Conservation (phyloP, 371 early-diverging fungal genomes). For the Lichtheimia hyalospora region DNA sequence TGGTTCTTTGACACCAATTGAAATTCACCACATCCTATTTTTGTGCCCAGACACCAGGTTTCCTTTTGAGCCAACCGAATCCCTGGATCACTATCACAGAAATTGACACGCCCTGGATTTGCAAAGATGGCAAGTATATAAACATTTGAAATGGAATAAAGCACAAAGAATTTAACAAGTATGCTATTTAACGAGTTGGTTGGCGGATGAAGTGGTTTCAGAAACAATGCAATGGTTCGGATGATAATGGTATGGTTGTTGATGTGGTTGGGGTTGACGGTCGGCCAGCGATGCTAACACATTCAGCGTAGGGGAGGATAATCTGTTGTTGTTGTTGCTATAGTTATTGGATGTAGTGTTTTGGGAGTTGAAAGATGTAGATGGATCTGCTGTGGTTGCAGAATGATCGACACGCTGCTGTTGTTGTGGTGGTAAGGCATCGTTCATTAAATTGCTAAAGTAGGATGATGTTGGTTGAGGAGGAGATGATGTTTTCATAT, state of each 20-base stretch:
- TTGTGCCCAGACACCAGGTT: not conserved
- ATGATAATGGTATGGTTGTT: constrained; percentile 7
- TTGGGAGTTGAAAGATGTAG: too few species aligned
- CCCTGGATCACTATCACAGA: not conserved
- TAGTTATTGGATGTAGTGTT: too few species aligned
- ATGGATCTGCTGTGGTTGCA: too few species aligned
- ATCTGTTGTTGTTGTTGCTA: too few species aligned
- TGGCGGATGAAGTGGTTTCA: not conserved
- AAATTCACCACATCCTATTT: not conserved
- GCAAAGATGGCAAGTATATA: not conserved
- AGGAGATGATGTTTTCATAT: too few species aligned
- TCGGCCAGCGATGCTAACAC: constrained; percentile 43
- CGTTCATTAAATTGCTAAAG: too few species aligned
- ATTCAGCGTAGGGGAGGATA: constrained; percentile 21
- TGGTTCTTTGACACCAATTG: not conserved
- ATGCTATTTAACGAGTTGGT: constrained; percentile 10
- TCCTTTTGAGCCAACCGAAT: not conserved
- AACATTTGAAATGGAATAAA: not conserved
- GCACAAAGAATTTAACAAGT: not conserved
- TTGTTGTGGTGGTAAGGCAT: too few species aligned
- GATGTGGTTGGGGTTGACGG: constrained; percentile 21
- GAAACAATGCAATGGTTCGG: not conserved
- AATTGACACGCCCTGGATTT: not conserved
- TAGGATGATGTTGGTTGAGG: too few species aligned
- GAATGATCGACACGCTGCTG: too few species aligned